Percentiles rank a stretch among this genome's conserved stretches.
Evolutionary conservation across 2,329 filamentous ascomycete species (phyloP).

Genomic region (Colletotrichum siamense): DNA sequence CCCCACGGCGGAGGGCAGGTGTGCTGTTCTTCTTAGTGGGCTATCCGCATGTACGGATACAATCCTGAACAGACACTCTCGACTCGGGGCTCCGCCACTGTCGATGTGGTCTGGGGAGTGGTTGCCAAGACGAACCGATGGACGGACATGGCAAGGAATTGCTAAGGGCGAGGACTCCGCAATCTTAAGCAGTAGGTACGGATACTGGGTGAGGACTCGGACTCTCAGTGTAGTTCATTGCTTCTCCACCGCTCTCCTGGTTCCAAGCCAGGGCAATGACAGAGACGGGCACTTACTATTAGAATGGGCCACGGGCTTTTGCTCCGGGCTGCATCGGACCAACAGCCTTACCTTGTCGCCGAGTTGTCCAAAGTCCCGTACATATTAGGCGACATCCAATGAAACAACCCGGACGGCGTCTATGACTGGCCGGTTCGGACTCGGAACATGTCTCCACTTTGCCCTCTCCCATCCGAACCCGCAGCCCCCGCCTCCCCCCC

Average conservation of each 20-base stretch:
- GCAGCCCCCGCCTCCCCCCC: too few species aligned
- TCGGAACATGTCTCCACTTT: neutral
- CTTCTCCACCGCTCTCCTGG: neutral
- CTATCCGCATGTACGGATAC: neutral
- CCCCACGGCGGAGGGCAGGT: neutral
- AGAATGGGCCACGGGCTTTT: neutral
- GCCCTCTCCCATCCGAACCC: neutral
- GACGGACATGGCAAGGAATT: neutral
- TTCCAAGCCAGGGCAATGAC: neutral
- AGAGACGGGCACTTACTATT: neutral
- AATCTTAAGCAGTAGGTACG: neutral
- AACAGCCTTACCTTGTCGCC: neutral
- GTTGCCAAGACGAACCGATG: neutral
- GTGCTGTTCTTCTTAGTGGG: neutral
- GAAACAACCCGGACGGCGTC: neutral
- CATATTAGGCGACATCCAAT: neutral
- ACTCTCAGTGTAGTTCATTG: neutral
- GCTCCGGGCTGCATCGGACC: neutral
- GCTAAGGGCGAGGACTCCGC: neutral
- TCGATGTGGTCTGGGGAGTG: neutral
- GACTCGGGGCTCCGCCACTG: neutral
- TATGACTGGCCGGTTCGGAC: neutral
- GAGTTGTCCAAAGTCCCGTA: neutral
- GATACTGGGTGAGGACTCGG: neutral
- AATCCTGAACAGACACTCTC: neutral